A percentile compares a stretch with the other conserved stretches of the same genome.
Conservation (phyloP, 2,329 filamentous ascomycete genomes). For the Colletotrichum sp. region DNA sequence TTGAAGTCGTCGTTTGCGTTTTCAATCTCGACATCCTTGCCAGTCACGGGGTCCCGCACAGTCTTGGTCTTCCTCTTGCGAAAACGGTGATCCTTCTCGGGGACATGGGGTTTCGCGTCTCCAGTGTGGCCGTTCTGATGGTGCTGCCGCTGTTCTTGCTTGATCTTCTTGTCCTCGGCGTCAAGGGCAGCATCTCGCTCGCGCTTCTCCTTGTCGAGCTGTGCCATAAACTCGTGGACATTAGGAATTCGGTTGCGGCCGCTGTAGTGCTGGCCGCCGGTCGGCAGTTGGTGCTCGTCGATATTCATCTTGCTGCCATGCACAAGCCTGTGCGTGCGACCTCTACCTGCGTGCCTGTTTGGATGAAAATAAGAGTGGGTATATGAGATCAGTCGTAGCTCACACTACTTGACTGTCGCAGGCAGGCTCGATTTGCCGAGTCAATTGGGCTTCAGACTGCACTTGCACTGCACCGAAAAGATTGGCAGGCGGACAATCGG, state of each 20-base stretch:
- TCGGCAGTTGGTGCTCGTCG: constrained; percentile 46
- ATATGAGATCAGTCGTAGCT: background rate
- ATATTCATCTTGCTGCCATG: constrained; percentile 36
- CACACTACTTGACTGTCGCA: background rate
- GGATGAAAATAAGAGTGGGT: background rate
- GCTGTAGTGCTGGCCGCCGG: constrained; percentile 75
- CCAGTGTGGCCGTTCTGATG: background rate
- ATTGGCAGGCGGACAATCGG: constrained; percentile 1
- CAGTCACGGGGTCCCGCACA: constrained; percentile 89
- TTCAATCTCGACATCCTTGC: constrained; percentile 83
- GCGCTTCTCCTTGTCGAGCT: constrained; percentile 80
- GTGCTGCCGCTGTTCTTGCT: constrained; percentile 22
- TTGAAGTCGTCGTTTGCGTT: constrained; percentile 76
- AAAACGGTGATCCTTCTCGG: constrained; percentile 34
- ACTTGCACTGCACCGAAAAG: background rate
- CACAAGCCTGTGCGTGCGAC: background rate
- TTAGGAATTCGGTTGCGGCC: constrained; percentile 86
- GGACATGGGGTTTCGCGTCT: constrained; percentile 46
- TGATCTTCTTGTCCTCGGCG: constrained; percentile 48
- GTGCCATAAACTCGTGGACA: constrained; percentile 81
- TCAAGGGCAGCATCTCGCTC: constrained; percentile 77
- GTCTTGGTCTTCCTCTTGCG: constrained; percentile 62
- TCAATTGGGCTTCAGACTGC: background rate
- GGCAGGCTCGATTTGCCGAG: background rate
- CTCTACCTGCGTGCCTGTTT: background rate